Evolutionary conservation across 306 rosid species (phyloP).

Genomic region (Purshia tridentata): DNA sequence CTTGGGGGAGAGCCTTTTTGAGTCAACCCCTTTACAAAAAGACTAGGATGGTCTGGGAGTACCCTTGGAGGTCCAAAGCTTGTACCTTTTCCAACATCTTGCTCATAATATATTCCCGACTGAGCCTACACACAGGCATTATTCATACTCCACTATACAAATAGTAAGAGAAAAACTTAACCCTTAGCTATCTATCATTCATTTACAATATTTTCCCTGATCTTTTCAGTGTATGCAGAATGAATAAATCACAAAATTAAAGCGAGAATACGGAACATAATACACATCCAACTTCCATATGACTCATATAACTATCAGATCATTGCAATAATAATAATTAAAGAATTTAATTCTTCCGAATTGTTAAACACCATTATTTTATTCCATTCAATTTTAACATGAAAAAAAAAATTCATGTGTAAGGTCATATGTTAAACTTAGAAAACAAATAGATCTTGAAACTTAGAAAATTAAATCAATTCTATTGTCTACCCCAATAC

Average conservation of each 20-base stretch:
- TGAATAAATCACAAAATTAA: constrained; percentile 6
- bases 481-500: not conserved
- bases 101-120: constrained; percentile 45
- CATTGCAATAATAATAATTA: not conserved
- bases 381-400: not conserved
- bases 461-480: not conserved
- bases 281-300: not conserved
- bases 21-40: constrained; percentile 61
- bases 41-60: constrained; percentile 42
- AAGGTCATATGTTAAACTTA: not conserved
- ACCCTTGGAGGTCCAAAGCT: constrained; percentile 48
- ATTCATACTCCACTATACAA: constrained; percentile 42
- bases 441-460: not conserved
- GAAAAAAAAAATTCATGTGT: not conserved
- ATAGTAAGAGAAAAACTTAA: constrained; percentile 20
- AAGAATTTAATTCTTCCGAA: not conserved
- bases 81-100: constrained; percentile 49
- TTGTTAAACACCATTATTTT: not conserved
- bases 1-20: constrained; percentile 80
- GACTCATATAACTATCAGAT: constrained; percentile 15
- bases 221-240: constrained; percentile 10
- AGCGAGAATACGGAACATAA: not conserved
- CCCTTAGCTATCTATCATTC: constrained; percentile 22
- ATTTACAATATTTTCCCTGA: constrained; percentile 2
- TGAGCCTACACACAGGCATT: constrained; percentile 61